Percentiles rank a stretch among this genome's conserved stretches.
Evolutionary conservation across 306 rosid genomes (phyloP).

Genomic region (Erythrophleum fordii): DNA sequence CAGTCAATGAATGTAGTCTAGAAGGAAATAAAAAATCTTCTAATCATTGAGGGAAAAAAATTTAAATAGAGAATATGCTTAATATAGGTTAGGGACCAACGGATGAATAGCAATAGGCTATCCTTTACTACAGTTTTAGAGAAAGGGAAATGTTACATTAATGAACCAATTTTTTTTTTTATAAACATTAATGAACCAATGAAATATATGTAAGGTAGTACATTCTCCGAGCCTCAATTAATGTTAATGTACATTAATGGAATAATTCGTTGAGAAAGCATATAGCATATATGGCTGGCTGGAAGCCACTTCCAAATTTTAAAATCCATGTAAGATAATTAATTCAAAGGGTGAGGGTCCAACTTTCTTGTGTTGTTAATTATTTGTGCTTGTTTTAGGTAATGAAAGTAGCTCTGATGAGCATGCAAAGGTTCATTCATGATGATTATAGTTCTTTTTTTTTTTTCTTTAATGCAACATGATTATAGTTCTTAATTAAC

Average conservation of each 20-base stretch:
- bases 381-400: background rate
- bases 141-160: conserved; percentile 9
- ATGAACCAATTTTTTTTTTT: conserved; percentile 2
- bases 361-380: background rate
- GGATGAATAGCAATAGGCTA: conserved; percentile 12
- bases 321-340: background rate
- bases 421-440: background rate
- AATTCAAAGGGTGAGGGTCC: background rate
- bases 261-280: conserved; percentile 10
- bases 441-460: background rate
- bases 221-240: background rate
- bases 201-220: background rate
- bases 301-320: conserved; percentile 11
- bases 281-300: background rate
- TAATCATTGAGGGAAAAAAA: background rate
- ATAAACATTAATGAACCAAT: conserved; percentile 8
- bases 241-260: background rate
- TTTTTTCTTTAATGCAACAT: background rate
- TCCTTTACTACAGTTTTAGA: background rate
- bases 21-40: background rate
- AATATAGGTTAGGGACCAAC: conserved; percentile 9
- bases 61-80: background rate
- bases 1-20: background rate
- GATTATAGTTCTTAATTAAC: background rate
- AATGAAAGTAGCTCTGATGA: background rate